Conservation (phyloP, 495 filamentous ascomycete species). For the Aspergillus panamensis region DNA sequence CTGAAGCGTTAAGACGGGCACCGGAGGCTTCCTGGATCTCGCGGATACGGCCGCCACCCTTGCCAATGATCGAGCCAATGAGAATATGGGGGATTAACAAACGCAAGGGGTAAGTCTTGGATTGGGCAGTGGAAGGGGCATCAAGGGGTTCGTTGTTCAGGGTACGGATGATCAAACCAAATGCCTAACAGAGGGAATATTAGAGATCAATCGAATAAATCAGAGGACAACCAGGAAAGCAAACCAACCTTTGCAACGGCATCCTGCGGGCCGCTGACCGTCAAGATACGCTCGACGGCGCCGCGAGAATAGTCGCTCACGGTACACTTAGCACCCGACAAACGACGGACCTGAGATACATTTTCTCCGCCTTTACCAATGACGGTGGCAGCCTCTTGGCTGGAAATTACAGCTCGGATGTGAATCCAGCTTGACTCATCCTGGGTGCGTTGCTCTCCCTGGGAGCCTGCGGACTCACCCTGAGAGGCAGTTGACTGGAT, state of each 20-base stretch:
- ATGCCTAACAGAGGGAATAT: constrained; percentile 61
- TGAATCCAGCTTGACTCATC: constrained; percentile 97
- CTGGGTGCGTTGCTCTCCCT: constrained; percentile 53
- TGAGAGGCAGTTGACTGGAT: constrained; percentile 63
- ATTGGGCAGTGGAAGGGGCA: constrained; percentile 79
- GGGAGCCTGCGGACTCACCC: constrained; percentile 50
- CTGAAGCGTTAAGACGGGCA: constrained; percentile 93
- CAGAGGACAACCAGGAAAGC: background rate
- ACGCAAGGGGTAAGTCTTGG: constrained; percentile 95
- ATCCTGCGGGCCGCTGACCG: constrained; percentile 92
- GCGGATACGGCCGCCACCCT: constrained; percentile 88
- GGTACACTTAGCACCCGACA: constrained; percentile 95
- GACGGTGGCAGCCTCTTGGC: constrained; percentile 92
- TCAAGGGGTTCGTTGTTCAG: constrained; percentile 93
- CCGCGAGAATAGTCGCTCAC: constrained; percentile 97
- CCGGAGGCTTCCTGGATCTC: constrained; percentile 98
- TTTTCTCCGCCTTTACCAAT: constrained; percentile 99
- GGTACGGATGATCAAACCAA: constrained; percentile 95
- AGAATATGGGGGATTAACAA: constrained; percentile 94
- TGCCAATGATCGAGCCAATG: constrained; percentile 98
- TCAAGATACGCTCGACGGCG: constrained; percentile 93
- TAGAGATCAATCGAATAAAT: background rate
- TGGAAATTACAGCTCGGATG: constrained; percentile 92
- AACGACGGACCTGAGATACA: constrained; percentile 85
- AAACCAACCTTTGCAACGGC: constrained; percentile 87